Evolutionary conservation across 208 protist genomes (phyloP).

Genomic region (Zelonia costaricensis): DNA sequence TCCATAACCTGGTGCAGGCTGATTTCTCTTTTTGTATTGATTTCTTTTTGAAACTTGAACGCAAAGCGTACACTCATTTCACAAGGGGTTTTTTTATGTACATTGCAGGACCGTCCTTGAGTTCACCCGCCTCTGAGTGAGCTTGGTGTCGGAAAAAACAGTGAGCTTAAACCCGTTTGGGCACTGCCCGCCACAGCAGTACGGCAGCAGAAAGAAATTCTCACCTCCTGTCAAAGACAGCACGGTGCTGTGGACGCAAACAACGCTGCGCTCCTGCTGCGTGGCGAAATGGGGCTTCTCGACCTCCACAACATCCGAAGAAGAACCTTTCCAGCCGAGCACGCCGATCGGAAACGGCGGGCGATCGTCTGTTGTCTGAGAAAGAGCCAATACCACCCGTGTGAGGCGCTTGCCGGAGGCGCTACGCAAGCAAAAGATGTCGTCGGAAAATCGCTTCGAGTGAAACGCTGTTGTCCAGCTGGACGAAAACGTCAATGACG

Average conservation of each 20-base stretch:
- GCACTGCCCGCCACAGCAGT: constrained; percentile 20
- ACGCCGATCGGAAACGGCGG: constrained; percentile 25
- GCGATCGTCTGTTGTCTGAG: constrained; percentile 30
- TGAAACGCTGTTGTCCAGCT: constrained; percentile 31
- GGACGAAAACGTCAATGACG: constrained; percentile 19
- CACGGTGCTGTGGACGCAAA: constrained; percentile 21
- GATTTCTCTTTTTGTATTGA: background rate
- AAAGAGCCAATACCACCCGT: constrained; percentile 41
- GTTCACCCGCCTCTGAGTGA: constrained; percentile 7
- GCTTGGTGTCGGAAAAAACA: constrained; percentile 6
- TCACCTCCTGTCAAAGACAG: constrained; percentile 14
- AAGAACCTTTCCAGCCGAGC: constrained; percentile 24
- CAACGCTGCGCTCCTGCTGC: constrained; percentile 6
- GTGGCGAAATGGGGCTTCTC: constrained; percentile 22
- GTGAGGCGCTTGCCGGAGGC: constrained; percentile 12
- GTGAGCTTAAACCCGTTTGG: constrained; percentile 14
- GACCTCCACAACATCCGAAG: constrained; percentile 15
- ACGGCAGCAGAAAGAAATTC: constrained; percentile 26
- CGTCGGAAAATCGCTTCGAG: constrained; percentile 30
- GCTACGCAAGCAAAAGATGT: constrained; percentile 38
- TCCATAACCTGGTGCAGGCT: too few species aligned
- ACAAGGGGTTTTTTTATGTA: constrained; percentile 3
- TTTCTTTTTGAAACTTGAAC: too few species aligned
- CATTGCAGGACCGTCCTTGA: constrained; percentile 18
- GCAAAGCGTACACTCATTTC: too few species aligned